A percentile compares a stretch with the other conserved stretches of the same genome.
Conservation (phyloP, 139 green algal genomes). For the Spirogloea muscicola region DNA sequence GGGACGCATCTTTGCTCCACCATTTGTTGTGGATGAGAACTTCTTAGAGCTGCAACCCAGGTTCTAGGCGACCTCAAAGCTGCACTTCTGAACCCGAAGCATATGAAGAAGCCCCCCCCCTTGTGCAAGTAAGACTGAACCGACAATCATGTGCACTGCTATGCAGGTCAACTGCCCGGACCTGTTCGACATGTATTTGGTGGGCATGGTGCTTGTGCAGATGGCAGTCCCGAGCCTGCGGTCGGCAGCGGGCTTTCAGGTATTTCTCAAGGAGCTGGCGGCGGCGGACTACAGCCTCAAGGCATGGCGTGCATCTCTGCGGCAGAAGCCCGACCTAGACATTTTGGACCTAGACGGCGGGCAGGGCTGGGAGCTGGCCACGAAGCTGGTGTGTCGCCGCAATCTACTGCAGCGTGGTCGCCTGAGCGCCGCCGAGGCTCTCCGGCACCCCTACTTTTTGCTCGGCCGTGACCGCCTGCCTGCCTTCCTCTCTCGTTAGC, state of each 20-base stretch:
- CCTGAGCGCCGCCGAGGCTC: constrained; percentile 26
- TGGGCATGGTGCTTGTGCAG: constrained; percentile 54
- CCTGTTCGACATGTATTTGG: constrained; percentile 60
- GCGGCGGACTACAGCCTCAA: constrained; percentile 48
- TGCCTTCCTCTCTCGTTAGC: no score
- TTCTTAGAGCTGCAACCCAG: no score
- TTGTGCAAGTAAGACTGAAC: no score
- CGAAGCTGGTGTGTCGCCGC: constrained; percentile 41
- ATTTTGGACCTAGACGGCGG: constrained; percentile 52
- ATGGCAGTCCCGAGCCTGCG: constrained; percentile 46
- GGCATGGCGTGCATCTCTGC: constrained; percentile 37
- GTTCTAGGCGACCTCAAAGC: no score
- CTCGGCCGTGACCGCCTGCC: constrained; percentile 28
- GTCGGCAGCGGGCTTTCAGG: constrained; percentile 25
- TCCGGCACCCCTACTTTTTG: constrained; percentile 52
- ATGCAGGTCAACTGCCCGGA: constrained; percentile 52
- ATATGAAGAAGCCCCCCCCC: no score
- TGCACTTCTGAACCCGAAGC: no score
- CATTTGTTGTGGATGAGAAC: no score
- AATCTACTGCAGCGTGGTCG: constrained; percentile 29
- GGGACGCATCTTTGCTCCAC: no score
- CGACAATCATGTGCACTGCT: no score
- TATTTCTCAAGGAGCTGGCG: constrained; percentile 52
- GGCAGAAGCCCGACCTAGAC: constrained; percentile 35
- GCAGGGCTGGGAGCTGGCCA: constrained; percentile 51